Evolutionary conservation across 305 asterid species (phyloP), one percentile per base, ranked within the genome.

Genomic region (Fraxinus baroniana): DNA sequence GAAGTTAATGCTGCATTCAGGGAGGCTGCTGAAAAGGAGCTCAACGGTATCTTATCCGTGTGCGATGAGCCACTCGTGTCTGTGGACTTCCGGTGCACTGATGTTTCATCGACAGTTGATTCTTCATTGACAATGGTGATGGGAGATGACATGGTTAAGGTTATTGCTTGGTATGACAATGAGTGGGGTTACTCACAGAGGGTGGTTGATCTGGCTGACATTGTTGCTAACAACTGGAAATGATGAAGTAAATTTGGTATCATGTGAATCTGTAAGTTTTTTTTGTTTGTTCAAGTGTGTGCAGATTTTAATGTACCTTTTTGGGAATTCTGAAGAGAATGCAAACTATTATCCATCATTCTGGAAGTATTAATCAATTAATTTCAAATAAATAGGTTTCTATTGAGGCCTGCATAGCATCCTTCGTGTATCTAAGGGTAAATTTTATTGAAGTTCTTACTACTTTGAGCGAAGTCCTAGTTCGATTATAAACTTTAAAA

Each of bases 111-210:
- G 5, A 93, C 98, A 0, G 89, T 95, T 1, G 98, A 95, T 57
- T 76, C 98, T 30, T 93, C 98, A 0, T 80, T 95, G 62, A 95
- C 98, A 2, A 93, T 95, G 98, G 98, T 95, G 28, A 95, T 93
- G 98, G 98, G 98, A 86, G 98, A 95, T 75, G 98, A 95, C 87
- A 95, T 95, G 98, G 97, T 95, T 22, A 93, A 93, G 97, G 98
- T 95, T 20, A 93, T 95, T 62, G 98, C 98, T n/a, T 95, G 98
- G 98, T 93, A 95, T 75, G 98, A 95, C 84, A 95, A 95, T 76
- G 98, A 95, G 86, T 93, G 98, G 97, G 98, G 97, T 3, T 95
- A 93, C 91, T 95, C 98, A 32, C 98, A 95, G 91, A 93, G 98
- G 92, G 98, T 95, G 64, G 98, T 93, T 84, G 98, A 95, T 90